Base-by-base conservation (phyloP, 345 rosid genomes). In the Crucihimalaya himalaica region DNA sequence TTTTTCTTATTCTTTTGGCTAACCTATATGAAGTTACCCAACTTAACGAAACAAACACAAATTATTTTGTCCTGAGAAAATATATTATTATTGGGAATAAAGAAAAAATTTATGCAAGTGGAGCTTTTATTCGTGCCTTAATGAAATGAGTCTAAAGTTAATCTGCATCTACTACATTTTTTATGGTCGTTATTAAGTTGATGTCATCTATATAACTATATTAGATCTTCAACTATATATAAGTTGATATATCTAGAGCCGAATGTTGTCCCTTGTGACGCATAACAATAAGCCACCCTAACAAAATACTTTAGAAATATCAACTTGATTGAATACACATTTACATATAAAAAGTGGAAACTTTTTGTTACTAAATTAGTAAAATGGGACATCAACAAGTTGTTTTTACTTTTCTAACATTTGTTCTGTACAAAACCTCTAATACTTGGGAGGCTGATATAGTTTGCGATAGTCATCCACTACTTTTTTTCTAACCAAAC, bases 341-440 rank as follows among this genome's bases (percentile, higher is more conserved):
- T 46, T 8, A 18, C 23, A 18, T 18, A 46, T 46, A 46, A 51
- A 20, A 50, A 21, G 15, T 3, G 55, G 55, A 19, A 46, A 16
- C 21, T n/a, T 43, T 43, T n/a, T 43, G 48, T 43, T n/a, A n/a
- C 19, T 39, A 39, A 39, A 39, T 16, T 46, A 0, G 53, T 48
- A 27, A 53, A 14, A n/a, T 7, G 16, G 32, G 5, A 42, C 73
- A 68, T 13, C 54, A 43, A 56, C 54, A 70, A 57, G 9, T 29
- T 27, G 21, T 18, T 39, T 67, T 6, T 32, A 28, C 48, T 23
- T 65, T 73, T 13, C 51, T 12, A 56, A 56, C 23, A 34, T 23
- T 73, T 65, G 71, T 73, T 73, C 71, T 74, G 73, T 74, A 74
- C 73, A 74, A 27, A 48, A 66, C 46, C 73, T 66, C 60, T 48